These are phyloP conservation scores for Cercophora newfieldiana DNA, from an alignment of 495 filamentous ascomycete species.

Conservation along the genomic window DNA sequence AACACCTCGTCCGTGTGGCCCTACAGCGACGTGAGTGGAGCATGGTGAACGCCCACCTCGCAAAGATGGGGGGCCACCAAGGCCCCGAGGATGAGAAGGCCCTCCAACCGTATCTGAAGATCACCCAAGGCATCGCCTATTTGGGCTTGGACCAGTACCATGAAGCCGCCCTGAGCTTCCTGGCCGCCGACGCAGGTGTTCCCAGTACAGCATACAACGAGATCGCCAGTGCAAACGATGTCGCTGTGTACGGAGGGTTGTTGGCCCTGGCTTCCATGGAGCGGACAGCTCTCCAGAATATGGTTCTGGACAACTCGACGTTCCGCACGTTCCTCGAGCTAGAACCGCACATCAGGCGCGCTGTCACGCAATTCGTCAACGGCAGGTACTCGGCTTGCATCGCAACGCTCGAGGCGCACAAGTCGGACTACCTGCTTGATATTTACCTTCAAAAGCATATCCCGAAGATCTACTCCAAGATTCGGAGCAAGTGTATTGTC, in stretches of 20 bases:
- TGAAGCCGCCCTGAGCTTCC: constrained; percentile 73
- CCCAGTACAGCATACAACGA: constrained; percentile 64
- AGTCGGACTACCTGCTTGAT: constrained; percentile 84
- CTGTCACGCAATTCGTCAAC: constrained; percentile 82
- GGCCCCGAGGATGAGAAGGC: constrained; percentile 58
- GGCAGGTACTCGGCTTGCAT: constrained; percentile 85
- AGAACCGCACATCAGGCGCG: constrained; percentile 91
- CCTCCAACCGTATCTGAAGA: constrained; percentile 63
- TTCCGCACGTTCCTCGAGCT: constrained; percentile 91
- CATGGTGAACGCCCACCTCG: constrained; percentile 63
- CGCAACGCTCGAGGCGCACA: constrained; percentile 75
- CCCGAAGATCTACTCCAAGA: constrained; percentile 62
- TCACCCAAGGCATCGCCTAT: constrained; percentile 68
- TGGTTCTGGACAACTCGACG: constrained; percentile 72
- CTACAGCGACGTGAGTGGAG: constrained; percentile 48
- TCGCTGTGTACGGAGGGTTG: constrained; percentile 89
- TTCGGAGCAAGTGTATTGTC: constrained; percentile 87
- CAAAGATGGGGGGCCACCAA: constrained; percentile 60
- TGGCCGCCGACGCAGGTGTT: constrained; percentile 54
- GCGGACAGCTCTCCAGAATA: constrained; percentile 67
- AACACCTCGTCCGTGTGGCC: constrained; percentile 45
- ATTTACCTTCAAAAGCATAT: constrained; percentile 80
- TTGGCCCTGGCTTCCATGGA: constrained; percentile 90
- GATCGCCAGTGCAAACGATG: constrained; percentile 78
- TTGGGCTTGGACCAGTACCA: constrained; percentile 64